phyloP scores from a whole-genome alignment of 257 asterid genomes.

The Solanum lycopersicoides region DNA sequence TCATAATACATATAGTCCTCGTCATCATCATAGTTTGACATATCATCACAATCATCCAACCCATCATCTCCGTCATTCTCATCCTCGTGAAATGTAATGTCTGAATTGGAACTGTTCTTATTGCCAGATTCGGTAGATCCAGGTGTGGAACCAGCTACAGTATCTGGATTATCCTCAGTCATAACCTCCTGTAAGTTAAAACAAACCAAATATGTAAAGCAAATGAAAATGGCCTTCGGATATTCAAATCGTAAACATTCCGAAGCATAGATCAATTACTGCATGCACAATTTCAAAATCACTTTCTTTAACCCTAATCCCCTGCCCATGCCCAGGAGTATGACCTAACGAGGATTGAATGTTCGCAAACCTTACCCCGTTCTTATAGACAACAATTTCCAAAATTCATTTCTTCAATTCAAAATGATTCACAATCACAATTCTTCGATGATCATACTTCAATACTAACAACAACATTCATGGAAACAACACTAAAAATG shows the following conservation, averaged over 20 bases:
- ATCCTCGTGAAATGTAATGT: constrained; percentile 25
- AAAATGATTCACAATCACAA: neutral
- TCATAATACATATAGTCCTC: constrained; percentile 8
- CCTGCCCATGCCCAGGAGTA: neutral
- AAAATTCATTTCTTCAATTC: neutral
- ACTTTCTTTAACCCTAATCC: neutral
- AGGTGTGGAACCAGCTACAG: constrained; percentile 20
- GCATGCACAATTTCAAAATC: neutral
- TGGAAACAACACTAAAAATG: neutral
- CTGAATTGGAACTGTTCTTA: constrained; percentile 21
- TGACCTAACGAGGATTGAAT: neutral
- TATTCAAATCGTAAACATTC: neutral
- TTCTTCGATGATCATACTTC: neutral
- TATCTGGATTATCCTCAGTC: constrained; percentile 14
- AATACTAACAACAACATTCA: neutral
- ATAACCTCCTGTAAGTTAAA: constrained; percentile 18
- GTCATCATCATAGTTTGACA: constrained; percentile 13
- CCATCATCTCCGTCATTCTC: constrained; percentile 15
- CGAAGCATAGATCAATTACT: neutral
- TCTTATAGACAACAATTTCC: neutral
- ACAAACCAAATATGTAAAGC: neutral
- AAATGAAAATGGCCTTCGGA: neutral
- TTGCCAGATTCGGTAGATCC: constrained; percentile 17
- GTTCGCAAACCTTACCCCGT: neutral
- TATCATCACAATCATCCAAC: constrained; percentile 8